A percentile compares a stretch with the other conserved stretches of the same genome.
These are phyloP conservation scores for Fusarium nygamai DNA, from an alignment of 2,329 filamentous ascomycete genomes.

Conservation along the genomic window DNA sequence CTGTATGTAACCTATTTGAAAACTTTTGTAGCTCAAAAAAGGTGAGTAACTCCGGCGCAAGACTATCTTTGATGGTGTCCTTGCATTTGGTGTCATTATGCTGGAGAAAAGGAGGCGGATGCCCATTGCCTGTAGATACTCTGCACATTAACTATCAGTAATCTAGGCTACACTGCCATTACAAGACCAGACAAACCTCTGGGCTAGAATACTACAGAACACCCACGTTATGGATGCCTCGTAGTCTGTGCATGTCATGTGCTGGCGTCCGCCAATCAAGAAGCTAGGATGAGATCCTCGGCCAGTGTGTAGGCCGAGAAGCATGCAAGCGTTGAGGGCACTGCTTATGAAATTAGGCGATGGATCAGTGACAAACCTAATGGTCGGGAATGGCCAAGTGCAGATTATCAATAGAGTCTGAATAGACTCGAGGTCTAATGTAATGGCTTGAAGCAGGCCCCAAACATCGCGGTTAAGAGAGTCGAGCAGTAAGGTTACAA, in stretches of 20 bases:
- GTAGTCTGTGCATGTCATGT: slow-evolving; percentile 58
- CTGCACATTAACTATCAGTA: slow-evolving; percentile 28
- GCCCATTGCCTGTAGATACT: slow-evolving; percentile 55
- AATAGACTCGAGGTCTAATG: slow-evolving; percentile 58
- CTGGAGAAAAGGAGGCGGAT: slow-evolving; percentile 61
- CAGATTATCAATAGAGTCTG: slow-evolving; percentile 63
- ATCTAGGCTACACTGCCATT: not conserved
- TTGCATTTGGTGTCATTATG: slow-evolving; percentile 58
- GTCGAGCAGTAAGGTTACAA: slow-evolving; percentile 59
- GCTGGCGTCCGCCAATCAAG: slow-evolving; percentile 54
- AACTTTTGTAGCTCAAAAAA: slow-evolving; percentile 62
- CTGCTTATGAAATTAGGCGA: slow-evolving; percentile 58
- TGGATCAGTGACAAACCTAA: slow-evolving; percentile 62
- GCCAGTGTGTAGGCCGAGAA: slow-evolving; percentile 63
- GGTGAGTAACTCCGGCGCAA: slow-evolving; percentile 56
- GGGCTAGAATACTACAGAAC: slow-evolving; percentile 62
- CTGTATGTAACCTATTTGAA: slow-evolving; percentile 59
- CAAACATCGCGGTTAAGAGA: slow-evolving; percentile 58
- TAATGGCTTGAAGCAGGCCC: slow-evolving; percentile 53
- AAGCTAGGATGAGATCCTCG: slow-evolving; percentile 62
- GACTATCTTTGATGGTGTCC: slow-evolving; percentile 50
- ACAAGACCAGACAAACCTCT: slow-evolving; percentile 50
- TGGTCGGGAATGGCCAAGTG: slow-evolving; percentile 62
- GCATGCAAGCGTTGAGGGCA: slow-evolving; percentile 58
- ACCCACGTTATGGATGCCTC: slow-evolving; percentile 65